Evolutionary conservation across 116 monocot genomes (phyloP).

Genomic region (Phalaenopsis hybrid): DNA sequence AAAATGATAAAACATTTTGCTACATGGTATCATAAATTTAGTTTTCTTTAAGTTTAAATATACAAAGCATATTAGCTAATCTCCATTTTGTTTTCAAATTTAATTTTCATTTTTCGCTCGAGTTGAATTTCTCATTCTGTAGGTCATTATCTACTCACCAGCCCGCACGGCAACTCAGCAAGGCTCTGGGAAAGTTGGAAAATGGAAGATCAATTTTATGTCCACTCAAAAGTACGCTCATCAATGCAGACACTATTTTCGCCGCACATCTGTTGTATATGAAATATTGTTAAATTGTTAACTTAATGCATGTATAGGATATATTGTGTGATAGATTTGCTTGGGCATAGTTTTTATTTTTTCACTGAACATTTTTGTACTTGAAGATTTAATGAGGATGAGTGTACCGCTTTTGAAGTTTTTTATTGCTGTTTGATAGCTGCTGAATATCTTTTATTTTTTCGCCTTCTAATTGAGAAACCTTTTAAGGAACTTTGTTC

Average conservation of each 20-base stretch:
- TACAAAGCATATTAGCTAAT: background rate
- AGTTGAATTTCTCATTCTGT: constrained; percentile 7
- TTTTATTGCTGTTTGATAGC: no score
- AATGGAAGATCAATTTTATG: constrained; percentile 98
- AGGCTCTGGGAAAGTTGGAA: constrained; percentile 89
- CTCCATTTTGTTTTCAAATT: background rate
- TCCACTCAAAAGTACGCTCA: constrained; percentile 87
- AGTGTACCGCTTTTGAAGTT: no score
- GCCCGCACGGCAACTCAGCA: constrained; percentile 82
- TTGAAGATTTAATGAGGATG: background rate
- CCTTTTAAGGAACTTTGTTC: no score
- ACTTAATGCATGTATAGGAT: no score
- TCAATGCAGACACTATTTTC: background rate
- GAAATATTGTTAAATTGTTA: background rate
- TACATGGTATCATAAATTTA: background rate
- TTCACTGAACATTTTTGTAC: background rate
- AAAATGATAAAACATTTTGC: background rate
- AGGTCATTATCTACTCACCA: constrained; percentile 94
- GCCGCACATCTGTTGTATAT: background rate
- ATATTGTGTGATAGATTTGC: background rate
- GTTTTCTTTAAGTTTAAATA: background rate
- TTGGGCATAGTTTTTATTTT: background rate
- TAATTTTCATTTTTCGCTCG: background rate
- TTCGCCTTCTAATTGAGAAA: no score
- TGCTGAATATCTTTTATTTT: no score